Conservation (phyloP, 2,329 filamentous ascomycete genomes). For the Calonectria hongkongensis region DNA sequence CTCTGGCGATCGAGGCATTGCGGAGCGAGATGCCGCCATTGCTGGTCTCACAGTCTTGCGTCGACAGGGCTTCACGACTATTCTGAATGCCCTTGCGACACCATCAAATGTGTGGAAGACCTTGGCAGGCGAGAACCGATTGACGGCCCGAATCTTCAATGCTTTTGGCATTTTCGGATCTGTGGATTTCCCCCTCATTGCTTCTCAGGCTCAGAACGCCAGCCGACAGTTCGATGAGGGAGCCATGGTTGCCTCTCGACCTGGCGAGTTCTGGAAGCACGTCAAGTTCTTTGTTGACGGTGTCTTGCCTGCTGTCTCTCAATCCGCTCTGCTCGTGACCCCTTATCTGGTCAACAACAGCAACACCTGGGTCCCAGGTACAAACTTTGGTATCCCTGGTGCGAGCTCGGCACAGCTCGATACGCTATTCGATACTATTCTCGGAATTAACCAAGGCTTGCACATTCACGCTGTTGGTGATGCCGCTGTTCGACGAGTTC, state of each 20-base stretch:
- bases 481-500: background rate
- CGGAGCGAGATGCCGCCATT: slow-evolving; percentile 4
- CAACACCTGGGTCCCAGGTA: background rate
- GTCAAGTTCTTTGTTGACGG: slow-evolving; percentile 14
- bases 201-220: background rate
- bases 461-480: slow-evolving; percentile 11
- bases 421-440: background rate
- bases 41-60: slow-evolving; percentile 1
- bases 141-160: slow-evolving; percentile 3
- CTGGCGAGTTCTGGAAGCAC: background rate
- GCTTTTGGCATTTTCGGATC: slow-evolving; percentile 16
- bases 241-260: background rate
- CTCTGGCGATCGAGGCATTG: slow-evolving; percentile 7
- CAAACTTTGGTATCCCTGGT: background rate
- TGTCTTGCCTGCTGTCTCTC: background rate
- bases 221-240: slow-evolving; percentile 2
- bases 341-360: slow-evolving; percentile 16
- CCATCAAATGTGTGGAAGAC: slow-evolving; percentile 10
- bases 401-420: background rate
- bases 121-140: background rate
- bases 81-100: slow-evolving; percentile 2
- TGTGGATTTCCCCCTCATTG: background rate
- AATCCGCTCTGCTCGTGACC: background rate
- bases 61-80: slow-evolving; percentile 4
- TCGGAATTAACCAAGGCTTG: background rate